Percentiles rank a stretch among this genome's conserved stretches.
These are phyloP conservation scores for Colletotrichum sojae DNA, from an alignment of 2,329 filamentous ascomycete species.

Conservation along the genomic window DNA sequence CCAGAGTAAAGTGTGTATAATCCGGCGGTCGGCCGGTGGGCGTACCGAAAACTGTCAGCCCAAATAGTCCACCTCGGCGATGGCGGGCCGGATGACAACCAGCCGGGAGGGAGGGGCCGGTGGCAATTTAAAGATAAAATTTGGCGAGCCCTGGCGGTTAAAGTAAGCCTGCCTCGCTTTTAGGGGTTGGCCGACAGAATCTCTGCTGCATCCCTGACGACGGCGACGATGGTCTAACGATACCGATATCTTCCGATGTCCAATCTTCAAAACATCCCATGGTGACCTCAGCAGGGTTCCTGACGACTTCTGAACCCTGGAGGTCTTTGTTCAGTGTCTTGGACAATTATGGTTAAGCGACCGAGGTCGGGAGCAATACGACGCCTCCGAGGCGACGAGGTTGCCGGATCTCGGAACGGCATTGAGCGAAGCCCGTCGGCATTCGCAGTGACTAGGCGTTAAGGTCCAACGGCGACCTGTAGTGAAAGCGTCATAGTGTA, in stretches of 20 bases:
- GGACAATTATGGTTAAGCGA: background rate
- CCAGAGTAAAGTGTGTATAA: background rate
- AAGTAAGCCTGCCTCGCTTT: too few species aligned
- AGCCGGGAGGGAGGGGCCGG: background rate
- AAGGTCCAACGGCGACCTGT: too few species aligned
- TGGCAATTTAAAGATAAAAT: too few species aligned
- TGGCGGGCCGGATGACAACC: background rate
- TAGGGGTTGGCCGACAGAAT: too few species aligned
- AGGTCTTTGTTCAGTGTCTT: background rate
- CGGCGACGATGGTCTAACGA: too few species aligned
- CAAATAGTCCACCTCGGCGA: background rate
- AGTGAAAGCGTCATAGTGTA: too few species aligned
- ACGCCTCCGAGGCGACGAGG: background rate
- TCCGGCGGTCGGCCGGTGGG: background rate
- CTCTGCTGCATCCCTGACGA: too few species aligned
- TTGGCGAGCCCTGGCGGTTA: too few species aligned
- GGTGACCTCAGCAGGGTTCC: too few species aligned
- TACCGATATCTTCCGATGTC: background rate
- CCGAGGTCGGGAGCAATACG: background rate
- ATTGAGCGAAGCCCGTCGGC: background rate
- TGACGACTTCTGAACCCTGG: too few species aligned
- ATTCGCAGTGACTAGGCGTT: background rate
- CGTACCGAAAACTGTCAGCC: background rate
- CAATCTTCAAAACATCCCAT: background rate
- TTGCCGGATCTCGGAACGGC: background rate